Evolutionary conservation across 768 basidiomycete species (phyloP).

Genomic region (Termitomyces heimii): DNA sequence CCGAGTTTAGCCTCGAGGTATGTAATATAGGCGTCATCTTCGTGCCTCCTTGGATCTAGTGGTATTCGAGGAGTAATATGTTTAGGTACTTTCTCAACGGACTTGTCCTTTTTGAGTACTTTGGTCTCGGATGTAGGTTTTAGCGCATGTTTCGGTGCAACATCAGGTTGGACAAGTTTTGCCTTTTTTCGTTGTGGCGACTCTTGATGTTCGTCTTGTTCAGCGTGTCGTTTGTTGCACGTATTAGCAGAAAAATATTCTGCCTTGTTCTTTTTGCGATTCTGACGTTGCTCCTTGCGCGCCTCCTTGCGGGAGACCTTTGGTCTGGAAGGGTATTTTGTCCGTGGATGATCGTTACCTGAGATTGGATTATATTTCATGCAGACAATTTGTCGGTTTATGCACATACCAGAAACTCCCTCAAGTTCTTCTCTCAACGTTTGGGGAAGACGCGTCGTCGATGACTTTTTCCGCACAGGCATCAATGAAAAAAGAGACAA

Average conservation of each 20-base stretch:
- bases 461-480: conserved; percentile 26
- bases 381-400: not conserved
- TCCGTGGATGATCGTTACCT: conserved; percentile 16
- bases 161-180: conserved; percentile 17
- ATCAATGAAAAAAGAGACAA: not conserved
- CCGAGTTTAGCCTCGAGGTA: conserved; percentile 79
- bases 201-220: conserved; percentile 41
- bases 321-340: conserved; percentile 14
- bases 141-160: not conserved
- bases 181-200: conserved; percentile 47
- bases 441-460: conserved; percentile 33
- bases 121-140: not conserved
- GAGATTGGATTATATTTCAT: not conserved
- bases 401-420: conserved; percentile 13
- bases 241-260: conserved; percentile 39
- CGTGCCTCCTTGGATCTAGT: conserved; percentile 35
- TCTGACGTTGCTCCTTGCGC: conserved; percentile 55
- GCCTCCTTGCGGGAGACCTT: conserved; percentile 50
- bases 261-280: conserved; percentile 59
- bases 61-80: conserved; percentile 6
- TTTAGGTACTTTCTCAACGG: conserved; percentile 27
- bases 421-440: conserved; percentile 24
- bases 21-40: conserved; percentile 84
- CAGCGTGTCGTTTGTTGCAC: conserved; percentile 29
- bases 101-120: conserved; percentile 17